phyloP scores from a whole-genome alignment of 106 monocot species.

The Dendrobium chrysotoxum region DNA sequence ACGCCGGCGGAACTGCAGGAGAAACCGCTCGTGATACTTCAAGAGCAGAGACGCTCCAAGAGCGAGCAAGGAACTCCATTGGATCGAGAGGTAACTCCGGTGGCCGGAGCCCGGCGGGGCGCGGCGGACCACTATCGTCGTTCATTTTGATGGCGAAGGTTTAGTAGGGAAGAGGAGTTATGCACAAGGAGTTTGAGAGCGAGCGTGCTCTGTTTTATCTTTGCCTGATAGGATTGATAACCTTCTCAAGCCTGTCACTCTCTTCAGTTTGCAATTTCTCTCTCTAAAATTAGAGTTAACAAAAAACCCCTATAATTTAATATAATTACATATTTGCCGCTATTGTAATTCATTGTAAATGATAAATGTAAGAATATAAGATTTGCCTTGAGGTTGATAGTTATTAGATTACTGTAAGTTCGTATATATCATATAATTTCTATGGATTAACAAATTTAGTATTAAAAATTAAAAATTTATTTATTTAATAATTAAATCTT shows the following conservation, averaged over 20 bases:
- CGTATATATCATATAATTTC: too few species aligned
- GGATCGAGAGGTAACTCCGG: constrained; percentile 22
- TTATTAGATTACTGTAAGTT: too few species aligned
- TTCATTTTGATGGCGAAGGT: neutral
- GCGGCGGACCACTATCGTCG: neutral
- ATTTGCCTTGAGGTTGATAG: too few species aligned
- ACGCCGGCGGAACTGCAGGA: neutral
- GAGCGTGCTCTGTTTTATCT: neutral
- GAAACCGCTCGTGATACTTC: constrained; percentile 27
- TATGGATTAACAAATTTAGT: too few species aligned
- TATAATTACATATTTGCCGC: too few species aligned
- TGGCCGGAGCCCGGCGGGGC: neutral
- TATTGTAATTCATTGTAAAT: too few species aligned
- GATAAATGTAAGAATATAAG: too few species aligned
- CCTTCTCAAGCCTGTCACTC: too few species aligned
- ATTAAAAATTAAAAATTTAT: too few species aligned
- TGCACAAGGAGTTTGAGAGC: neutral
- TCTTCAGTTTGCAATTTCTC: neutral
- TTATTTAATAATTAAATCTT: too few species aligned
- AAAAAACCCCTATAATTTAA: too few species aligned
- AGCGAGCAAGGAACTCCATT: constrained; percentile 65
- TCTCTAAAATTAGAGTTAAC: neutral
- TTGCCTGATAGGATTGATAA: neutral
- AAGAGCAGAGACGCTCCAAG: constrained; percentile 48
- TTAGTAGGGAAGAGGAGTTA: neutral